Base-by-base conservation (phyloP, 2,329 filamentous ascomycete species). In the Coniella vitis region DNA sequence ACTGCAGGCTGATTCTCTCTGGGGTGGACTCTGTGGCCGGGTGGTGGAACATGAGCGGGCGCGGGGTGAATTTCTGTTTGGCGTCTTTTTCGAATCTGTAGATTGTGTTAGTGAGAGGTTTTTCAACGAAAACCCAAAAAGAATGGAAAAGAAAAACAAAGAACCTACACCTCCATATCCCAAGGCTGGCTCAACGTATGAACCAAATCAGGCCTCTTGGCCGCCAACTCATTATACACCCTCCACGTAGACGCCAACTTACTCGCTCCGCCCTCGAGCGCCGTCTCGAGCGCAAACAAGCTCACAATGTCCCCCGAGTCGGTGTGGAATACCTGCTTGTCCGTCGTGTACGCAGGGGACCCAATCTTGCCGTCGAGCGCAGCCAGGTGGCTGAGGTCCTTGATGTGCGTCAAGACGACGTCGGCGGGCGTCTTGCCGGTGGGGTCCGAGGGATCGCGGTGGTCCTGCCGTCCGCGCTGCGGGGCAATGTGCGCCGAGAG, bases 271-370 rank as follows among this genome's bases (percentile, higher is more conserved):
- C 81, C 81, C 2, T 66, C 64, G 0, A 71, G 71, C 0, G 79
- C 74, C 9, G 71, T 71, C 16, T 69, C 66, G 2, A 83, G 69
- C 1, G 73, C 74, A 41, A 80, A 75, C 7, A 84, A 65, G 2
- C 76, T 74, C 17, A 85, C 70, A 2, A 84, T 68, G 55, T 85
- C 81, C 8, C 79, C 73, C 0, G 61, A 58, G 56, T 84, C 80
- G 0, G 77, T 84, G 60, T 84, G 81, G 56, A 83, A 83, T 5
- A 76, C 73, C 59, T 79, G 79, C 58, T 79, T 81, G 48, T 83
- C 78, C 0, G 74, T 68, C 0, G 78, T 81, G 60, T 80, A 81
- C 0, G 78, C 76, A 0, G 78, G 78, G 1, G 73, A 71, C 2
- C 78, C 77, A 41, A 83, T 81, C 3, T 66, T 64, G 21, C 61